These are phyloP conservation scores for Lactifluus hygrophoroides DNA, from an alignment of 768 basidiomycete genomes.

Conservation along the genomic window DNA sequence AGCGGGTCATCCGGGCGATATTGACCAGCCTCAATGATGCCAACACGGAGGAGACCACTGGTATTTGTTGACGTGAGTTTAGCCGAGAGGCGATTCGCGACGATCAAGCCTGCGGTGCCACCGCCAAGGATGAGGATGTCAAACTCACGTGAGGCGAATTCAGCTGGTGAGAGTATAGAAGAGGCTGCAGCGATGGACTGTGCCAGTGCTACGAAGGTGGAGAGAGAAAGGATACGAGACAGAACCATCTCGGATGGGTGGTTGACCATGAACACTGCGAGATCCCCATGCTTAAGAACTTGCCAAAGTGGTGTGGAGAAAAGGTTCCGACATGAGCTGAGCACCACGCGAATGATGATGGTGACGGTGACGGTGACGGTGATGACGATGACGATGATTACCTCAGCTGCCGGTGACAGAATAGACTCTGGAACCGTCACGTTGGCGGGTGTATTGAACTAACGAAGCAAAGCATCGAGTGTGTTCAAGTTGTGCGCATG, in stretches of 20 bases:
- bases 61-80: not conserved
- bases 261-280: not conserved
- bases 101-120: slow-evolving; percentile 16
- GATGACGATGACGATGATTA: too few relatives aligned
- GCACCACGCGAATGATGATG: too few relatives aligned
- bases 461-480: too few relatives aligned
- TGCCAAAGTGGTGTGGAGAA: not conserved
- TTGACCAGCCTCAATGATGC: slow-evolving; percentile 17
- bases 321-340: not conserved
- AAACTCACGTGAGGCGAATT: slow-evolving; percentile 13
- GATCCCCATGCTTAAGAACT: too few relatives aligned
- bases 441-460: too few relatives aligned
- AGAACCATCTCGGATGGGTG: not conserved
- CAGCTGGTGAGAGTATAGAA: slow-evolving; percentile 9
- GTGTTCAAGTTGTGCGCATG: too few relatives aligned
- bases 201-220: not conserved
- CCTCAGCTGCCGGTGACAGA: too few relatives aligned
- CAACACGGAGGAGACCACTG: slow-evolving; percentile 16
- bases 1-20: slow-evolving; percentile 14
- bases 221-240: not conserved
- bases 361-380: too few relatives aligned
- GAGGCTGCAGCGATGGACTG: not conserved
- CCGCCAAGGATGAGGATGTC: slow-evolving; percentile 16
- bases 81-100: slow-evolving; percentile 18
- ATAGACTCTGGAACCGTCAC: too few relatives aligned